Percentiles rank a stretch among this genome's conserved stretches.
Evolutionary conservation across 2,329 filamentous ascomycete species (phyloP).

Genomic region (Cladobotryum protrusum): DNA sequence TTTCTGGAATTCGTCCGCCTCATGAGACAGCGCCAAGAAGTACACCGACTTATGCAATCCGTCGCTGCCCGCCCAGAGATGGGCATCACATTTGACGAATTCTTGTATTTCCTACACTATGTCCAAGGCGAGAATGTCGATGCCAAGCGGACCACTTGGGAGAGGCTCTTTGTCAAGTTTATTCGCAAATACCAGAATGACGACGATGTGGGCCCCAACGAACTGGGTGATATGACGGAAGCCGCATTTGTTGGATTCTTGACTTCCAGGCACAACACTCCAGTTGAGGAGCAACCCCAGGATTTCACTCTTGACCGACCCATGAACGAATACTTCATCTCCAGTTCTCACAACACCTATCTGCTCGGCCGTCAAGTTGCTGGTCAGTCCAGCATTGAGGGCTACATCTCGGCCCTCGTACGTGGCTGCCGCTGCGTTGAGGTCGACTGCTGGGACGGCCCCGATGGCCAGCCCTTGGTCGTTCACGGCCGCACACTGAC

Average conservation of each 20-base stretch:
- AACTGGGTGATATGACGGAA: slow-evolving; percentile 60
- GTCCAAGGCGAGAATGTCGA: slow-evolving; percentile 73
- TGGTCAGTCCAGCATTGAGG: slow-evolving; percentile 87
- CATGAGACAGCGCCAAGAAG: slow-evolving; percentile 78
- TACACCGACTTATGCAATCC: slow-evolving; percentile 64
- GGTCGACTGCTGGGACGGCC: slow-evolving; percentile 96
- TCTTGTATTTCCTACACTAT: slow-evolving; percentile 66
- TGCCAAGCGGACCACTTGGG: slow-evolving; percentile 59
- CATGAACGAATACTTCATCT: slow-evolving; percentile 95
- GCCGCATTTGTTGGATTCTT: slow-evolving; percentile 73
- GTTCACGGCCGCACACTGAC: slow-evolving; percentile 89
- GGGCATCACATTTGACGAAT: slow-evolving; percentile 66
- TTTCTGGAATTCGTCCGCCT: slow-evolving; percentile 79
- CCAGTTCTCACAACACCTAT: slow-evolving; percentile 98
- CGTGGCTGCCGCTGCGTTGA: slow-evolving; percentile 92
- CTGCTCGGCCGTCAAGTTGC: slow-evolving; percentile 84
- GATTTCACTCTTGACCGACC: slow-evolving; percentile 69
- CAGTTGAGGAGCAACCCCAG: slow-evolving; percentile 55
- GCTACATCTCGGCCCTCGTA: slow-evolving; percentile 83
- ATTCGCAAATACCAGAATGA: slow-evolving; percentile 51
- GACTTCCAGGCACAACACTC: slow-evolving; percentile 65
- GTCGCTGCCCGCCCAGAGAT: slow-evolving; percentile 51
- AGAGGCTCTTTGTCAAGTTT: slow-evolving; percentile 64
- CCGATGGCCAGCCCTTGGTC: slow-evolving; percentile 79
- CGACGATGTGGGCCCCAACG: slow-evolving; percentile 40